These are phyloP conservation scores for Marsdenia floribunda DNA, from an alignment of 257 asterid species.

Conservation along the genomic window DNA sequence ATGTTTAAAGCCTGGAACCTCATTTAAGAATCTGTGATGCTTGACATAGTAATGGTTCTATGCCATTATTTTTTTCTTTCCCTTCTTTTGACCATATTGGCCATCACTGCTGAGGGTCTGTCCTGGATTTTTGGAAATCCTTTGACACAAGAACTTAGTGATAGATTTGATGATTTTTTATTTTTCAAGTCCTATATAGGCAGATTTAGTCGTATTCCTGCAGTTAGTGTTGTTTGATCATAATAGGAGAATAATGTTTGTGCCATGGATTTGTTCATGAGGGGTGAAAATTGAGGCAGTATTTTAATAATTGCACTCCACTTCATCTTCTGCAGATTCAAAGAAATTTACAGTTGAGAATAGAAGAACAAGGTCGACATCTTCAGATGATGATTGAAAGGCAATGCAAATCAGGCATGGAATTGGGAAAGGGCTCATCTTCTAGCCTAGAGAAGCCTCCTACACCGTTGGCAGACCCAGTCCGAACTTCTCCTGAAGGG, in stretches of 20 bases:
- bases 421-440: conserved; percentile 45
- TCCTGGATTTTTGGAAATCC: not conserved
- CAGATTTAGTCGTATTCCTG: not conserved
- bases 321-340: conserved; percentile 57
- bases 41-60: not conserved
- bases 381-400: conserved; percentile 92
- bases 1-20: not conserved
- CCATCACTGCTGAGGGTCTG: not conserved
- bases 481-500: conserved; percentile 29
- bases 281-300: not conserved
- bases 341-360: conserved; percentile 83
- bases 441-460: conserved; percentile 39
- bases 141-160: not conserved
- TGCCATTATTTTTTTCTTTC: not conserved
- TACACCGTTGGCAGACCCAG: conserved; percentile 28
- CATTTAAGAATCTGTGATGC: not conserved
- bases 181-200: not conserved
- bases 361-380: conserved; percentile 81
- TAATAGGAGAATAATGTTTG: not conserved
- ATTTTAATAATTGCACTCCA: not conserved
- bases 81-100: not conserved
- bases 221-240: not conserved
- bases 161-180: not conserved
- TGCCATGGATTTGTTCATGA: not conserved
- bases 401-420: conserved; percentile 66